Percentiles rank a stretch among this genome's conserved stretches.
Conservation (phyloP, 129 eudicot species). For the Pittosporum tobira region DNA sequence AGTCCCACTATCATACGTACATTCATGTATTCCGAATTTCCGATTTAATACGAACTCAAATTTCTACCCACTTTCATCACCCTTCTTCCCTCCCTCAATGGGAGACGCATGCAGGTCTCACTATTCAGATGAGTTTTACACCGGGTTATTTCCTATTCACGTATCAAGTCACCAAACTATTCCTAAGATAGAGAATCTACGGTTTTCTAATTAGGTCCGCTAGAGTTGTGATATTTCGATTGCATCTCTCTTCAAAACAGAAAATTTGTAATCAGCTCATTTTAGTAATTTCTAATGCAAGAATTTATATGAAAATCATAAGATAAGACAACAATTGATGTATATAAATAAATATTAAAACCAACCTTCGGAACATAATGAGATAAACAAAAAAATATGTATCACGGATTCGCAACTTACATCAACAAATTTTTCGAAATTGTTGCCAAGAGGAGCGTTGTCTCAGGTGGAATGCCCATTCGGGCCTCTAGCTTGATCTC, state of each 20-base stretch:
- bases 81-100: slow-evolving; percentile 33
- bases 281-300: no score
- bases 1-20: no score
- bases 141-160: no score
- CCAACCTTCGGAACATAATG: neutral
- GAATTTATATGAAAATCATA: no score
- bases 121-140: no score
- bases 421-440: neutral
- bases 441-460: neutral
- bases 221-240: neutral
- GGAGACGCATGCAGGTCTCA: slow-evolving; percentile 30
- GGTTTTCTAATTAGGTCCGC: neutral
- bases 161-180: no score
- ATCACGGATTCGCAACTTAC: slow-evolving; percentile 4
- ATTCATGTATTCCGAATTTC: no score
- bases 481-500: slow-evolving; percentile 18
- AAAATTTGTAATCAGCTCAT: neutral
- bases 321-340: no score
- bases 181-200: no score
- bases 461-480: slow-evolving; percentile 10
- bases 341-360: neutral
- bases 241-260: neutral
- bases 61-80: slow-evolving; percentile 19
- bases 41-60: slow-evolving; percentile 17
- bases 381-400: neutral